phyloP scores from a whole-genome alignment of 164 flowering plant species.

The Stephania yunnanensis region DNA sequence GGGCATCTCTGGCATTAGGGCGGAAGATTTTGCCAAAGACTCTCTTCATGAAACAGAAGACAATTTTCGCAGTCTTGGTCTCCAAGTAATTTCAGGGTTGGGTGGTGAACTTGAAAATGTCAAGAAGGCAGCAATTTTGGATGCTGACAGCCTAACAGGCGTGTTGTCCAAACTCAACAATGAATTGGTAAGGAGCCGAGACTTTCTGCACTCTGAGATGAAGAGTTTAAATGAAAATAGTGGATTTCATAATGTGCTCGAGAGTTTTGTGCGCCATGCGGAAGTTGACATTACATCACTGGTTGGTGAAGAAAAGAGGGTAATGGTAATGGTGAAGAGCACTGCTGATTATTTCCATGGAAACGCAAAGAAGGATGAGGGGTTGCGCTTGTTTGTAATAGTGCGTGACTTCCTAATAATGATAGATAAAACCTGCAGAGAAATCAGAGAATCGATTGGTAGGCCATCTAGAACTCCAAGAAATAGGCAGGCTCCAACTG shows the following conservation, averaged over 20 bases:
- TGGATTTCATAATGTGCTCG: slow-evolving; percentile 45
- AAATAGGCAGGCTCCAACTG: slow-evolving; percentile 26
- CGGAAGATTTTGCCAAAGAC: slow-evolving; percentile 49
- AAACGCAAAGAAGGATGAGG: slow-evolving; percentile 73
- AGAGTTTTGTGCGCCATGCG: slow-evolving; percentile 58
- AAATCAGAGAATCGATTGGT: slow-evolving; percentile 40
- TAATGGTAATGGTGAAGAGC: slow-evolving; percentile 62
- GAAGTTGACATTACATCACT: slow-evolving; percentile 50
- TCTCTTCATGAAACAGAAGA: slow-evolving; percentile 39
- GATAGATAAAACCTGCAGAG: slow-evolving; percentile 66
- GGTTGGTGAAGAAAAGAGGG: slow-evolving; percentile 75
- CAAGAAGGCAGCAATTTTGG: slow-evolving; percentile 68
- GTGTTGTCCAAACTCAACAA: slow-evolving; percentile 48
- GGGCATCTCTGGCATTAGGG: slow-evolving; percentile 47
- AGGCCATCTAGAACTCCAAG: slow-evolving; percentile 27
- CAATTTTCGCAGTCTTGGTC: slow-evolving; percentile 61
- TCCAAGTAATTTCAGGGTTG: slow-evolving; percentile 67
- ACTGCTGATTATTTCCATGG: slow-evolving; percentile 94
- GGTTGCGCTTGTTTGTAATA: slow-evolving; percentile 63
- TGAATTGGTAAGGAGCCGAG: slow-evolving; percentile 32
- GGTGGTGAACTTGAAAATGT: slow-evolving; percentile 68
- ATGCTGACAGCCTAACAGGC: slow-evolving; percentile 59
- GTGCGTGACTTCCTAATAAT: slow-evolving; percentile 79
- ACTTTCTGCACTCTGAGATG: slow-evolving; percentile 55
- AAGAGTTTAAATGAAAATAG: slow-evolving; percentile 33